Evolutionary conservation across 495 filamentous ascomycete genomes (phyloP), one percentile per base, ranked within the genome.

Genomic region (Penicillium cataractarum): DNA sequence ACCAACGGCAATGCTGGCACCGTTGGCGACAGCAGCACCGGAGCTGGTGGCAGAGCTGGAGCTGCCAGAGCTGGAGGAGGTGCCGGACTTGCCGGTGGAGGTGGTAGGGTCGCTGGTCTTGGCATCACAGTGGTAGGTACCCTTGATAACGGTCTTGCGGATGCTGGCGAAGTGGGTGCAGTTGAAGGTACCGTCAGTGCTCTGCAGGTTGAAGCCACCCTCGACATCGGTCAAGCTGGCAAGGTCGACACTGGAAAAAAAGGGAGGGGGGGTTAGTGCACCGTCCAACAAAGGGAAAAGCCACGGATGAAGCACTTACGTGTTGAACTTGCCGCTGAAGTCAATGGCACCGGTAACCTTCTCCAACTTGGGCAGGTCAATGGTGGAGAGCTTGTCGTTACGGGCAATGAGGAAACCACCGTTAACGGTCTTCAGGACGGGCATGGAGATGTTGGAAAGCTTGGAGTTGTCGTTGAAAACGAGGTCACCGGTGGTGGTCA

Each of bases 121-220:
- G 60, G 61, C 78, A 56, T 70, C 53, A 82, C 90, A 93, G n/a
- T 64, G 77, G 75, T 80, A 89, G 35, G 66, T 80, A 56, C 90
- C 90, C 68, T 85, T 81, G 74, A 93, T 87, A 67, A 79, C 80
- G 66, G 67, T 58, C 66, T 44, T 71, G 63, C 35, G 51, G 51
- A 80, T 66, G 64, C 74, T 61, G 17, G 82, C 40, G 71, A 92
- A 84, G 40, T 63, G 55, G 50, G 53, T 61, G 72, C 86, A 86
- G 69, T 77, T 73, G 77, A 93, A 87, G 59, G 88, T 80, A 62
- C 79, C 83, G 61, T 68, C 48, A 33, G 90, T 90, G 66, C 83
- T 89, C 78, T 92, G 86, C 64, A 96, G 76, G 79, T 97, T 92
- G 82, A 97, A 94, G 56, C 87, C 89, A 81, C 95, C 95, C 70